A percentile compares a stretch with the other conserved stretches of the same genome.
Conservation (phyloP, 306 rosid species). For the Alnus rubra region DNA sequence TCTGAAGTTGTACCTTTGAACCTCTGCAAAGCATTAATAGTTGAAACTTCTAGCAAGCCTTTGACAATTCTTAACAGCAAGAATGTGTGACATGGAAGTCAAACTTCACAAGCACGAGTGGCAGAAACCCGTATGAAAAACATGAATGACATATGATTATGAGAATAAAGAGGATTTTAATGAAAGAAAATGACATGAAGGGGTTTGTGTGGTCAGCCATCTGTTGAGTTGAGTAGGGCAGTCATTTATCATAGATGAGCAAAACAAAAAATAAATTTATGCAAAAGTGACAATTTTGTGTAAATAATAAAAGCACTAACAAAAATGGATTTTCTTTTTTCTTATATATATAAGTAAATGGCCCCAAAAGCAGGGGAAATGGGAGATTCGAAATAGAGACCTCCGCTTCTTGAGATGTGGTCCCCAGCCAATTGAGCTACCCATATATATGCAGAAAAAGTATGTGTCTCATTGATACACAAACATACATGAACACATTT, state of each 20-base stretch:
- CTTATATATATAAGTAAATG: too few species aligned
- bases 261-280: too few species aligned
- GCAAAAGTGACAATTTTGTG: not conserved
- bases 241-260: not conserved
- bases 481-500: not conserved
- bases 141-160: slow-evolving; percentile 7
- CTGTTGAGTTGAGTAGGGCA: not conserved
- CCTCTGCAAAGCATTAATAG: slow-evolving; percentile 27
- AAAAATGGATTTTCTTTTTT: not conserved
- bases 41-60: slow-evolving; percentile 38
- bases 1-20: slow-evolving; percentile 35
- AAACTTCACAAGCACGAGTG: slow-evolving; percentile 21
- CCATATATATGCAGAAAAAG: not conserved
- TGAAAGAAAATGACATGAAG: not conserved
- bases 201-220: not conserved
- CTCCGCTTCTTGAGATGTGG: too few species aligned
- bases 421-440: too few species aligned
- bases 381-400: too few species aligned
- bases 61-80: slow-evolving; percentile 52
- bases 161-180: not conserved
- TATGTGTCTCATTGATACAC: not conserved
- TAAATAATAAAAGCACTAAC: not conserved
- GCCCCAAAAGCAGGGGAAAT: too few species aligned
- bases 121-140: slow-evolving; percentile 11
- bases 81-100: slow-evolving; percentile 29